Conservation (phyloP, 495 filamentous ascomycete species). For the Recurvomyces mirabilis region DNA sequence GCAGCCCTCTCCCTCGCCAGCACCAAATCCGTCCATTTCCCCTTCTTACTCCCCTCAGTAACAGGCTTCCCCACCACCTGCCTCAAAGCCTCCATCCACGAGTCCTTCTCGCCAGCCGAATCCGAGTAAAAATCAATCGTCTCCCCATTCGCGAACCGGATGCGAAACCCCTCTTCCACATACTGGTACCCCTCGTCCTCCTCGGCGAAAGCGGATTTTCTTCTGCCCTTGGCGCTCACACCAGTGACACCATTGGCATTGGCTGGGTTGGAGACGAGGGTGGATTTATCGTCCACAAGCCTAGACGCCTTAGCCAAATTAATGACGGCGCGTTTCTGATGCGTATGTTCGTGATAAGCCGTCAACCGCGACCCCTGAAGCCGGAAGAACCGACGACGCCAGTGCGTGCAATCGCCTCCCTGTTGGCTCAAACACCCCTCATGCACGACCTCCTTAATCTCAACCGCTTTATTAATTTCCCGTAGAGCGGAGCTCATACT, state of each 20-base stretch:
- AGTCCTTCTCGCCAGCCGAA: constrained; percentile 69
- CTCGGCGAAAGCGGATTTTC: constrained; percentile 91
- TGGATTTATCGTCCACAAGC: constrained; percentile 82
- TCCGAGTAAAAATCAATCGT: constrained; percentile 98
- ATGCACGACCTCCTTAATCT: constrained; percentile 51
- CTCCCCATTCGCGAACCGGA: constrained; percentile 95
- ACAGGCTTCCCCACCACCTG: constrained; percentile 68
- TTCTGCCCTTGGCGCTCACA: constrained; percentile 59
- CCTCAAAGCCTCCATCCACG: constrained; percentile 84
- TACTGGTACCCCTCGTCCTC: constrained; percentile 99
- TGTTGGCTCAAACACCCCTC: constrained; percentile 92
- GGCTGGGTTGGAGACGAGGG: constrained; percentile 49
- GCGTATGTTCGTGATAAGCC: constrained; percentile 89
- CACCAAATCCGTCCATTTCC: constrained; percentile 77
- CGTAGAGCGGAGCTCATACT: constrained; percentile 92
- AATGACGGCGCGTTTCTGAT: constrained; percentile 91
- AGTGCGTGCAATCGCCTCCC: constrained; percentile 97
- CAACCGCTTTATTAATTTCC: constrained; percentile 81
- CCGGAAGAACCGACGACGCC: constrained; percentile 96
- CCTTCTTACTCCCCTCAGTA: constrained; percentile 22
- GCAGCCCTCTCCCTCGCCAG: constrained; percentile 33
- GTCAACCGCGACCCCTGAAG: constrained; percentile 83
- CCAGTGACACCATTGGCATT: neutral
- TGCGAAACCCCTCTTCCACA: constrained; percentile 96
- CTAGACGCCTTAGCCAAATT: constrained; percentile 89